phyloP scores from a whole-genome alignment of 495 filamentous ascomycete genomes.

The Aspergillus baeticus region DNA sequence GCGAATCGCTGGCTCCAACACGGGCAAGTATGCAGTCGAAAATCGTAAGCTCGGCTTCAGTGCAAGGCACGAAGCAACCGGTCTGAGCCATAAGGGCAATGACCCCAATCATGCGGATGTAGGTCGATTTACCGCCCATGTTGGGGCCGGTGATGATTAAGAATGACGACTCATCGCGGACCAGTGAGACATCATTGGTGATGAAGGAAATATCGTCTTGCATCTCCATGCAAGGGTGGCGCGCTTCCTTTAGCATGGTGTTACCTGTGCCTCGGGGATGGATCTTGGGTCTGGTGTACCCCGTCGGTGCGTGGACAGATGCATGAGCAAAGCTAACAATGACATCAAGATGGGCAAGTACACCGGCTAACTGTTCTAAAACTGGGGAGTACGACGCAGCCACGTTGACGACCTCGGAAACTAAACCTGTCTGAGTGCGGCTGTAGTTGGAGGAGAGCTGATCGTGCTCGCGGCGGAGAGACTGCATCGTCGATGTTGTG shows the following conservation, averaged over 20 bases:
- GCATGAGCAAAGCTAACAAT: conserved; percentile 94
- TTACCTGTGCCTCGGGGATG: conserved; percentile 88
- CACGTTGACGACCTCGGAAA: conserved; percentile 89
- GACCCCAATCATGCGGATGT: conserved; percentile 96
- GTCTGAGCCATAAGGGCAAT: conserved; percentile 98
- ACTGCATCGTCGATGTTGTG: conserved; percentile 82
- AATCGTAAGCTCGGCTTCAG: conserved; percentile 87
- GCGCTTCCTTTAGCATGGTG: conserved; percentile 86
- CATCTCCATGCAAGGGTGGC: conserved; percentile 99
- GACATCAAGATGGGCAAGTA: conserved; percentile 93
- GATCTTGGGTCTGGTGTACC: conserved; percentile 89
- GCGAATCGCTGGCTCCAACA: conserved; percentile 91
- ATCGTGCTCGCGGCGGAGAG: conserved; percentile 85
- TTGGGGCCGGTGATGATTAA: conserved; percentile 98
- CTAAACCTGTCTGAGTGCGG: conserved; percentile 86
- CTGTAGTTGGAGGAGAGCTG: conserved; percentile 96
- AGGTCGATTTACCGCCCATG: conserved; percentile 99
- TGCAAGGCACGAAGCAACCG: conserved; percentile 93
- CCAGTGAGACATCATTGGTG: conserved; percentile 89
- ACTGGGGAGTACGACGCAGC: conserved; percentile 94
- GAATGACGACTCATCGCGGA: conserved; percentile 81
- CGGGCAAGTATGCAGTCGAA: conserved; percentile 98
- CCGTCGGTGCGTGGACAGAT: conserved; percentile 86
- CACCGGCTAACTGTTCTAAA: conserved; percentile 81
- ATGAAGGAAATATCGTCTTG: conserved; percentile 99